Conservation (phyloP, 768 basidiomycete genomes). For the Phanerochaete carnosa region DNA sequence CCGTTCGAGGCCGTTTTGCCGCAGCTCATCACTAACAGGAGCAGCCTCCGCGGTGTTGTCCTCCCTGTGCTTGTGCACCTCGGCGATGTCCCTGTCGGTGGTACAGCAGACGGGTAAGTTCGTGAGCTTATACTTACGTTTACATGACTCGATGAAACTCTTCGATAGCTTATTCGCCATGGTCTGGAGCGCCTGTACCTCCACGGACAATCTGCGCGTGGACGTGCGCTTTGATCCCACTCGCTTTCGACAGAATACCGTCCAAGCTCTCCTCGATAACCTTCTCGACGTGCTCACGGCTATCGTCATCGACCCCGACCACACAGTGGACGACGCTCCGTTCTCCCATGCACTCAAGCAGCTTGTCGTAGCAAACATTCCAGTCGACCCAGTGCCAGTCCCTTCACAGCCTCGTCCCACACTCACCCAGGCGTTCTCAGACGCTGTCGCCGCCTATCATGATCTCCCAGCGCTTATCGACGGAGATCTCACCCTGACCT, state of each 20-base stretch:
- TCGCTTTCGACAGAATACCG: neutral
- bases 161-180: neutral
- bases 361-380: neutral
- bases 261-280: neutral
- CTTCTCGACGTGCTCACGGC: neutral
- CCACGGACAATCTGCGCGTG: neutral
- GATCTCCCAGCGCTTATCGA: neutral
- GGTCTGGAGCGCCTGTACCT: neutral
- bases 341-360: neutral
- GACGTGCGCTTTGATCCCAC: neutral
- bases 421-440: neutral
- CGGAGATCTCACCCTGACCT: neutral
- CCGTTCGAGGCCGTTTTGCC: no score
- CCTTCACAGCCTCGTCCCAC: neutral
- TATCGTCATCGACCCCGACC: neutral
- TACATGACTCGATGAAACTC: no score
- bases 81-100: no score
- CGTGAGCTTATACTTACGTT: no score
- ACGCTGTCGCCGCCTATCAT: neutral
- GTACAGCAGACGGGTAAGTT: no score
- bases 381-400: neutral
- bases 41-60: no score
- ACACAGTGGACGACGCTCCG: neutral
- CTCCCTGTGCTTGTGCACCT: no score
- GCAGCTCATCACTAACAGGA: no score